phyloP scores from a whole-genome alignment of 306 rosid species.

The Oemleria cerasiformis region DNA sequence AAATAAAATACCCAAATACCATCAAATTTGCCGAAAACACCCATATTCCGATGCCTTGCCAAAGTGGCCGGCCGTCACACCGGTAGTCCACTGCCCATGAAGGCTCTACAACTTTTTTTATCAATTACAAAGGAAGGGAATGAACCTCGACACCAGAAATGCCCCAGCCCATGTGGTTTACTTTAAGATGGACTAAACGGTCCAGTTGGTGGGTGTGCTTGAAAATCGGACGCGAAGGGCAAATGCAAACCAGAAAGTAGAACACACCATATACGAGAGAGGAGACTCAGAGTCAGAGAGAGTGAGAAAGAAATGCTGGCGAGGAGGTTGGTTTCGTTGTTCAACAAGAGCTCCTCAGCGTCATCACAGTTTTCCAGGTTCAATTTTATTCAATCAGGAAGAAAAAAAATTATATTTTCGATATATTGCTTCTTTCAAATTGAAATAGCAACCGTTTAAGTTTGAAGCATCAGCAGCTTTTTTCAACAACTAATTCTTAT shows the following conservation, averaged over 20 bases:
- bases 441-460: neutral
- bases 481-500: neutral
- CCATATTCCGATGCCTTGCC: too few species aligned
- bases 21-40: too few species aligned
- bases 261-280: conserved; percentile 2
- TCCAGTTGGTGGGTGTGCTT: neutral
- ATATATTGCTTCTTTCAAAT: neutral
- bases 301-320: conserved; percentile 33
- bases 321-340: conserved; percentile 35
- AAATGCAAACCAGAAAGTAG: neutral
- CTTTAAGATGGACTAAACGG: neutral
- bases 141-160: neutral
- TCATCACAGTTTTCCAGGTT: conserved; percentile 51
- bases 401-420: neutral
- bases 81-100: too few species aligned
- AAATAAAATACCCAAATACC: too few species aligned
- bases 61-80: too few species aligned
- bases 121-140: too few species aligned
- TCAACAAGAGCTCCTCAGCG: conserved; percentile 41
- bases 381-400: neutral
- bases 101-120: too few species aligned
- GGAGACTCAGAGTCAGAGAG: neutral
- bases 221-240: conserved; percentile 11
- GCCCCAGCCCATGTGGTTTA: neutral
- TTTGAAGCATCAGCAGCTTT: neutral